A percentile compares a stretch with the other conserved stretches of the same genome.
These are phyloP conservation scores for Acaromyces ingoldii DNA, from an alignment of 1,284 basidiomycete genomes.

Conservation along the genomic window DNA sequence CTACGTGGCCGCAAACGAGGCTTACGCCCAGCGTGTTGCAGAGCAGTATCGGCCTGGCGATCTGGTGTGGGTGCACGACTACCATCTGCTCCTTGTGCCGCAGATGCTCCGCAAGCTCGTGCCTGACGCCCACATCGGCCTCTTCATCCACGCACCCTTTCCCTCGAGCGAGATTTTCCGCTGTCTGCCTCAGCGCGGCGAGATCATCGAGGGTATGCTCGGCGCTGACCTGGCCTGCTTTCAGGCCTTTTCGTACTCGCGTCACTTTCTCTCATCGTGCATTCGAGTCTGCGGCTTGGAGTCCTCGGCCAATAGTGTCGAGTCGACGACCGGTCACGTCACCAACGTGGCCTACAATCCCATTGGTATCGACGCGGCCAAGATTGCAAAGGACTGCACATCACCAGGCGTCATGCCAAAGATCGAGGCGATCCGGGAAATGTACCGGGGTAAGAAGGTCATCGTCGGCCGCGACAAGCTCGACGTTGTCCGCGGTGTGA, in stretches of 20 bases:
- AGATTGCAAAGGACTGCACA: slow-evolving; percentile 75
- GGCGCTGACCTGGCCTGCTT: slow-evolving; percentile 94
- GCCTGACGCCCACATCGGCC: slow-evolving; percentile 71
- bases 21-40: slow-evolving; percentile 74
- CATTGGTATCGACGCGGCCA: slow-evolving; percentile 91
- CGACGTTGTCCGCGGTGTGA: slow-evolving; percentile 93
- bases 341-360: slow-evolving; percentile 84
- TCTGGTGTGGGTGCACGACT: slow-evolving; percentile 59
- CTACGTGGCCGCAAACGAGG: slow-evolving; percentile 78
- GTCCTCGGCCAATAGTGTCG: slow-evolving; percentile 67
- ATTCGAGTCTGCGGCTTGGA: slow-evolving; percentile 95
- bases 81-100: slow-evolving; percentile 87
- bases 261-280: slow-evolving; percentile 91
- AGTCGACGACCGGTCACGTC: slow-evolving; percentile 83
- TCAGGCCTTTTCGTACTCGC: slow-evolving; percentile 92
- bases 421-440: slow-evolving; percentile 70
- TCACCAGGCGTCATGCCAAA: slow-evolving; percentile 82
- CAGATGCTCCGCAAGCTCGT: slow-evolving; percentile 73
- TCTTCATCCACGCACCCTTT: slow-evolving; percentile 97
- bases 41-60: slow-evolving; percentile 78
- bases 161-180: slow-evolving; percentile 94
- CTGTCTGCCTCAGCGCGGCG: slow-evolving; percentile 77
- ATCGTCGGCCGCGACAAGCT: slow-evolving; percentile 98
- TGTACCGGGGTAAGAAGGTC: slow-evolving; percentile 97
- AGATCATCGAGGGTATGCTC: slow-evolving; percentile 96